Conservation (phyloP, 2,329 filamentous ascomycete genomes). For the Neonectria faginata region DNA sequence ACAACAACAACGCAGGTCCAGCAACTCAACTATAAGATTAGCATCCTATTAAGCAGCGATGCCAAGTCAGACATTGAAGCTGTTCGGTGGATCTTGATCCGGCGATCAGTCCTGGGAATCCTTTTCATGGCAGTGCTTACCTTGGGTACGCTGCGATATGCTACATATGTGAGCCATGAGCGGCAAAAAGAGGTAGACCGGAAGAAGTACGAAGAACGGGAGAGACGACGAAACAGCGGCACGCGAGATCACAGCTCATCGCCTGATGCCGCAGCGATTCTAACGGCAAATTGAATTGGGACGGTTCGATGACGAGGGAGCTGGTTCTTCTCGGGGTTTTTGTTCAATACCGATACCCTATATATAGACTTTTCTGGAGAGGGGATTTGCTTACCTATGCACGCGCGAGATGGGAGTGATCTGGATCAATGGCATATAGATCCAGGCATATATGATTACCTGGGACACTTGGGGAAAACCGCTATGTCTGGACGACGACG, state of each 20-base stretch:
- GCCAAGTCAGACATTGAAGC: conserved; percentile 92
- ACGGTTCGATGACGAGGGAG: conserved; percentile 16
- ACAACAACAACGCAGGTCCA: conserved; percentile 71
- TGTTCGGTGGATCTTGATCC: conserved; percentile 84
- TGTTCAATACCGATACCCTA: conserved; percentile 44
- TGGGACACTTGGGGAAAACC: conserved; percentile 17
- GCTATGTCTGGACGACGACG: conserved; percentile 26
- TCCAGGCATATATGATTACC: background rate
- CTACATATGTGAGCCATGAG: conserved; percentile 66
- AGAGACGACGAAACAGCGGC: conserved; percentile 57
- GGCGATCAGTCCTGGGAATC: conserved; percentile 72
- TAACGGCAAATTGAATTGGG: conserved; percentile 63
- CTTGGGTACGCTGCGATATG: conserved; percentile 69
- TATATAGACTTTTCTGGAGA: conserved; percentile 43
- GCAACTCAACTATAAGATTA: conserved; percentile 97
- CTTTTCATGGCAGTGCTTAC: conserved; percentile 74
- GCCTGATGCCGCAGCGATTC: conserved; percentile 67
- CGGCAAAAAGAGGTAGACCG: conserved; percentile 60
- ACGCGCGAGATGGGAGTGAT: background rate
- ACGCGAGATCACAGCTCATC: conserved; percentile 59
- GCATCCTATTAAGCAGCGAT: conserved; percentile 88
- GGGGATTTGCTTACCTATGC: conserved; percentile 13
- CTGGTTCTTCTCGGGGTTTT: conserved; percentile 35
- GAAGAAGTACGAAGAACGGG: conserved; percentile 57
- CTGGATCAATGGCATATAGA: conserved; percentile 7